Base-by-base conservation (phyloP, 1,139 yeast species). In the Geotrichum carabidarum region DNA sequence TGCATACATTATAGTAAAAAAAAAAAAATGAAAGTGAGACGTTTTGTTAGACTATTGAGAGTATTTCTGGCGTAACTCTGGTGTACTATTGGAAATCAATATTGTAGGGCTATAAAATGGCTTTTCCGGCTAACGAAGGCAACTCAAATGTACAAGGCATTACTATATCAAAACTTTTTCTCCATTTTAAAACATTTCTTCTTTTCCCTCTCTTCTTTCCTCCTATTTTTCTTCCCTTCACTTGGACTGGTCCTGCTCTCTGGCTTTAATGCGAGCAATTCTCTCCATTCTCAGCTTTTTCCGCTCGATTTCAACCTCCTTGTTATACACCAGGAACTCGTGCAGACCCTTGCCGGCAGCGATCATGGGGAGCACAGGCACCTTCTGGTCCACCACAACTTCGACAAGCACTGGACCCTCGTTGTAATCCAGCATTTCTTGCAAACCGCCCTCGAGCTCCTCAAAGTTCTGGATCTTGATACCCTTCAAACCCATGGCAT, bases 351-450 rank as follows among this genome's bases (percentile, higher is more conserved):
- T 88, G 65, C 99, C 99, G 57, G 84, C 95, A 54, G 98, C 96
- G 53, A 93, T 98, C 95, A 93, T 91, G 57, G 99, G 99, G 70
- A 93, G 80, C 59, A 94, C 98, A 48, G 98, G 98, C 50, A 93
- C 97, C 78, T 93, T 93, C 80, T 85, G 85, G 74, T 91, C 98
- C 42, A 90, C 95, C 58, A 84, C 67, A 51, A 90, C 98, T 76
- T 93, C 99, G 68, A 91, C 74, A 68, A 93, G 79, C 50, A 91
- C 88, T 18, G 99, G 98, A 22, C 95, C 95, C 44, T 80, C 79
- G 53, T 77, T 74, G 65, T 80, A 77, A 58, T 80, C 88, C 60
- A 93, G 76, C 79, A 90, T 86, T 69, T 84, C 82, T 69, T 83
- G 78, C 55, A 93, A 77, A 51, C 83, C 84, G 4, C 74, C 70